Conservation (phyloP, 371 early-diverging fungal genomes). For the Mucor piriformis region DNA sequence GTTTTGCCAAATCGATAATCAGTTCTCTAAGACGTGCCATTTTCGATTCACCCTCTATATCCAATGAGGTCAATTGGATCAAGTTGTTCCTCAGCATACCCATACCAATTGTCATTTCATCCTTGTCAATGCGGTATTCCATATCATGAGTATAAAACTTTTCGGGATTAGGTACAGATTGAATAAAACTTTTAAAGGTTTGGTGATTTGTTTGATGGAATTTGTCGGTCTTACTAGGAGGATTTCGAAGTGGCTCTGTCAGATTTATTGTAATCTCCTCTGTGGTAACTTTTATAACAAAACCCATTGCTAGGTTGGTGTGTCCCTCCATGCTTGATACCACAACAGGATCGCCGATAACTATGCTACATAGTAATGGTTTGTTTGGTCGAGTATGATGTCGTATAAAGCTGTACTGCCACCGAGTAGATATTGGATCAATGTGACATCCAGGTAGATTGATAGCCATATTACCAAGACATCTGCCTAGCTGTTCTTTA, state of each 20-base stretch:
- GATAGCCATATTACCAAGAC: constrained; percentile 30
- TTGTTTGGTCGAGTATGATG: background rate
- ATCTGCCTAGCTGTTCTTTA: constrained; percentile 36
- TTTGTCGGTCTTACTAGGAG: constrained; percentile 46
- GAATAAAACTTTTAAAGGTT: constrained; percentile 23
- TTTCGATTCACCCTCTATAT: constrained; percentile 44
- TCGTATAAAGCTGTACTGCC: constrained; percentile 23
- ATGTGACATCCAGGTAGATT: background rate
- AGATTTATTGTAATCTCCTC: constrained; percentile 58
- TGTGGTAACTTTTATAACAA: constrained; percentile 56
- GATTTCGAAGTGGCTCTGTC: constrained; percentile 68
- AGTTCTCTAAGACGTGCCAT: constrained; percentile 55
- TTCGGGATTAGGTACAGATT: background rate
- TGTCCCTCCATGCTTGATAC: constrained; percentile 79
- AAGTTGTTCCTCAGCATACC: constrained; percentile 74
- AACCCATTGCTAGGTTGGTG: constrained; percentile 80
- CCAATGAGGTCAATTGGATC: constrained; percentile 63
- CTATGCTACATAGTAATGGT: constrained; percentile 57
- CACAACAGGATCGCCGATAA: constrained; percentile 81
- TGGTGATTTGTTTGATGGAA: constrained; percentile 60
- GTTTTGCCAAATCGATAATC: constrained; percentile 82
- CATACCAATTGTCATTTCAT: constrained; percentile 74
- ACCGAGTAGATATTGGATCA: constrained; percentile 4
- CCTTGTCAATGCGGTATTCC: constrained; percentile 82
- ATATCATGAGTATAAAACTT: constrained; percentile 21